Conservation (phyloP, 2,329 filamentous ascomycete genomes). For the Trichoderma sp. region DNA sequence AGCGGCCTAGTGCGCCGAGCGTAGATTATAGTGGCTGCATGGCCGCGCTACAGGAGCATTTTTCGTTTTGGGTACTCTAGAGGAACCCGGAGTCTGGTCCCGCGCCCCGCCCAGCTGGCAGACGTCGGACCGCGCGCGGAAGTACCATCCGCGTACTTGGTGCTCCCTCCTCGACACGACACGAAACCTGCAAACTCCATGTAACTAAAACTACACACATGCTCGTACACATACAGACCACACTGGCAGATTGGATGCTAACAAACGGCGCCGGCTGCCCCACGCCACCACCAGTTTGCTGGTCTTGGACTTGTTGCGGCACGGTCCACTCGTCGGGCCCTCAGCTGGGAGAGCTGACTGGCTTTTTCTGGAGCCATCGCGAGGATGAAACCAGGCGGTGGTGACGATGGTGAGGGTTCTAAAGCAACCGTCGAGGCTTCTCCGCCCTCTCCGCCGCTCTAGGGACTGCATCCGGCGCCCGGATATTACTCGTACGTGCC, state of each 20-base stretch:
- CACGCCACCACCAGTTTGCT: constrained; percentile 11
- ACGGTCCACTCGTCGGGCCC: constrained; percentile 14
- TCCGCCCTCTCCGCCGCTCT: not conserved
- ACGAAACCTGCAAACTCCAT: not conserved
- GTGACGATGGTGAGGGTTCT: not conserved
- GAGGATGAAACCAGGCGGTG: constrained; percentile 1
- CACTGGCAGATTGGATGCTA: not conserved
- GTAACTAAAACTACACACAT: not conserved
- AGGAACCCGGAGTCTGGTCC: not conserved
- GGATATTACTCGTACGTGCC: constrained; percentile 1
- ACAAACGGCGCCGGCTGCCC: constrained; percentile 1
- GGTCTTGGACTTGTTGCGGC: not conserved
- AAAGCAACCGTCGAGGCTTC: constrained; percentile 1
- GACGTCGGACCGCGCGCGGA: not conserved
- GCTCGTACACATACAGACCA: not conserved
- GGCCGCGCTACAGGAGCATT: not conserved
- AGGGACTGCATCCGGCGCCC: constrained; percentile 14
- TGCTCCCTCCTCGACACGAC: not conserved
- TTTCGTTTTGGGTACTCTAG: not conserved
- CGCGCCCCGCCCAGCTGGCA: not conserved
- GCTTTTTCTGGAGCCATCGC: constrained; percentile 4
- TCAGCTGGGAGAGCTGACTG: constrained; percentile 14
- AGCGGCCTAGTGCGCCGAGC: constrained; percentile 7
- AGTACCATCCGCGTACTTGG: not conserved
- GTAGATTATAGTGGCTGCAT: constrained; percentile 16